Evolutionary conservation across 2,329 filamentous ascomycete species (phyloP).

Genomic region (Immersiporthe knoxdaviesiana): DNA sequence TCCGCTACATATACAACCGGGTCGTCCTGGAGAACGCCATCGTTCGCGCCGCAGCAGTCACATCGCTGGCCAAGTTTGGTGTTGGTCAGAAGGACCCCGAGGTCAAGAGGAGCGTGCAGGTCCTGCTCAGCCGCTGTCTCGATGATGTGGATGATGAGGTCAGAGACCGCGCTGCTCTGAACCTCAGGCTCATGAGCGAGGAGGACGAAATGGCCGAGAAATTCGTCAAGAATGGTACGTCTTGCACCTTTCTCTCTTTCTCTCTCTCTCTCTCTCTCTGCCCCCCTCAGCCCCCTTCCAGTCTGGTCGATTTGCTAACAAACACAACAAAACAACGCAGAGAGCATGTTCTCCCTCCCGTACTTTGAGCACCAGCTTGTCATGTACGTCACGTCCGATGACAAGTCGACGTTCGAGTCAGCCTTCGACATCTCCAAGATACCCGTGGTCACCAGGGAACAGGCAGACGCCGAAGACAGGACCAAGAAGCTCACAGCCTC

Average conservation of each 20-base stretch:
- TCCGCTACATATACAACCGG: slow-evolving; percentile 98
- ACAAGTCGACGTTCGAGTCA: slow-evolving; percentile 79
- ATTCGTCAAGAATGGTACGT: slow-evolving; percentile 89
- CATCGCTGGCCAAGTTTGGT: slow-evolving; percentile 94
- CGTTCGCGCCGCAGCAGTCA: slow-evolving; percentile 92
- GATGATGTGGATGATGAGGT: slow-evolving; percentile 99
- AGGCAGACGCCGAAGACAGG: slow-evolving; percentile 93
- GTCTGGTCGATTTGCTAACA: neutral
- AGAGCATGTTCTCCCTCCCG: slow-evolving; percentile 92
- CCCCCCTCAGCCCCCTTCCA: neutral
- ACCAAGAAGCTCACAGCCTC: slow-evolving; percentile 96
- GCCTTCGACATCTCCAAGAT: slow-evolving; percentile 92
- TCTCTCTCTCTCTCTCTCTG: slow-evolving; percentile 12
- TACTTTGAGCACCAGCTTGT: slow-evolving; percentile 97
- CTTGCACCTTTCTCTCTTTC: slow-evolving; percentile 15
- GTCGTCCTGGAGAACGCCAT: slow-evolving; percentile 97
- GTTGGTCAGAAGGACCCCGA: slow-evolving; percentile 95
- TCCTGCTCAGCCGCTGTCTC: slow-evolving; percentile 88
- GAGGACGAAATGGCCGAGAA: slow-evolving; percentile 83
- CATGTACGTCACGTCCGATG: slow-evolving; percentile 93
- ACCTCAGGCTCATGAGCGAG: slow-evolving; percentile 88
- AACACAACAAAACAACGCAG: slow-evolving; percentile 39
- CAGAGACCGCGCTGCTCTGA: slow-evolving; percentile 90
- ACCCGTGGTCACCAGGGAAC: slow-evolving; percentile 91
- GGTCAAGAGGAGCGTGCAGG: slow-evolving; percentile 92